Conservation (phyloP, 2,329 filamentous ascomycete species). For the Didymella keratinophila region DNA sequence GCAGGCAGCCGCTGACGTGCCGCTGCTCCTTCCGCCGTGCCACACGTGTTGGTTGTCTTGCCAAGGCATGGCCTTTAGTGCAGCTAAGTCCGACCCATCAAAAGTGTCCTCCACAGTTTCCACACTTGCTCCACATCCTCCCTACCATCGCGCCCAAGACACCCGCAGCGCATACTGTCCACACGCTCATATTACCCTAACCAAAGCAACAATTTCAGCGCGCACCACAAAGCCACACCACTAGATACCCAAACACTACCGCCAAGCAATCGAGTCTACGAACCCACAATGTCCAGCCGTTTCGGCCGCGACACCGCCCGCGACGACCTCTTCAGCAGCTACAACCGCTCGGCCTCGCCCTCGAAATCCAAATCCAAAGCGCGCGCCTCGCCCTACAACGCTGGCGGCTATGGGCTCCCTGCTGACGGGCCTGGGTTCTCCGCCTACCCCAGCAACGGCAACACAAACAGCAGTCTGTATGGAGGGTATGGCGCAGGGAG, state of each 20-base stretch:
- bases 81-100: slow-evolving; percentile 14
- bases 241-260: not conserved
- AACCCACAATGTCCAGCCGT: slow-evolving; percentile 30
- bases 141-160: not conserved
- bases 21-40: not conserved
- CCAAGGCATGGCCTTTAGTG: slow-evolving; percentile 22
- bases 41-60: slow-evolving; percentile 13
- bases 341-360: slow-evolving; percentile 50
- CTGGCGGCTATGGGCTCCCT: slow-evolving; percentile 19
- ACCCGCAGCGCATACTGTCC: not conserved
- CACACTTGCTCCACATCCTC: slow-evolving; percentile 14
- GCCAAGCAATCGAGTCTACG: not conserved
- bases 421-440: slow-evolving; percentile 24
- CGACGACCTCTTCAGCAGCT: slow-evolving; percentile 52
- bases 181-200: not conserved
- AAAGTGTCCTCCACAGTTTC: slow-evolving; percentile 32
- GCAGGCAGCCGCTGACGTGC: slow-evolving; percentile 13
- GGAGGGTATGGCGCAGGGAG: not conserved
- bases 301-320: slow-evolving; percentile 36
- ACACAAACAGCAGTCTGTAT: slow-evolving; percentile 19
- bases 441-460: slow-evolving; percentile 44
- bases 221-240: not conserved
- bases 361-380: slow-evolving; percentile 45
- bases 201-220: no score
- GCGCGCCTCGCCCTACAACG: slow-evolving; percentile 28